phyloP scores from a whole-genome alignment of 352 stramenopile genomes.

The Globisporangium mamillatum region DNA sequence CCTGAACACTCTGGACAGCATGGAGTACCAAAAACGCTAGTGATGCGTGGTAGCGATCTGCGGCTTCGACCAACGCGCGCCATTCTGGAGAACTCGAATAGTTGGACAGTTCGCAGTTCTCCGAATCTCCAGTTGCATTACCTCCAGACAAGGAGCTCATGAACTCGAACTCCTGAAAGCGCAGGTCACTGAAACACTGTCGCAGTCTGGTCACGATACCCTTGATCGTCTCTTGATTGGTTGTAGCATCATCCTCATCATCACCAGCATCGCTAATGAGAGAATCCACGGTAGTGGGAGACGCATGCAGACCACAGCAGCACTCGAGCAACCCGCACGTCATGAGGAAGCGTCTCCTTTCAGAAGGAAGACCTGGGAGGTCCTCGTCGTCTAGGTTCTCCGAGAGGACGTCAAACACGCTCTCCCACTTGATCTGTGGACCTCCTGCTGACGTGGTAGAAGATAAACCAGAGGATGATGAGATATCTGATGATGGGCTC shows the following conservation, averaged over 20 bases:
- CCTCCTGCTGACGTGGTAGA: neutral
- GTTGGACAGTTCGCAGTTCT: neutral
- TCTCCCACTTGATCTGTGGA: slow-evolving; percentile 9
- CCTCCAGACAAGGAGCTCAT: slow-evolving; percentile 10
- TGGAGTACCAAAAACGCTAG: slow-evolving; percentile 25
- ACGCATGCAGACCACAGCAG: neutral
- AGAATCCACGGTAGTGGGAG: neutral
- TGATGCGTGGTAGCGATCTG: slow-evolving; percentile 30
- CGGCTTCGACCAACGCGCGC: slow-evolving; percentile 28
- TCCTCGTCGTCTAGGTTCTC: slow-evolving; percentile 5
- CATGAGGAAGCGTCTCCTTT: slow-evolving; percentile 6
- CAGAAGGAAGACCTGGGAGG: neutral
- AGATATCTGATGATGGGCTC: neutral
- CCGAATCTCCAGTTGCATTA: neutral
- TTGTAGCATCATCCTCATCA: neutral
- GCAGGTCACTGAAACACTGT: slow-evolving; percentile 16
- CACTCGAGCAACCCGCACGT: slow-evolving; percentile 11
- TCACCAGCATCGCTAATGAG: neutral
- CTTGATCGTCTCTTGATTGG: neutral
- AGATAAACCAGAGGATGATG: neutral
- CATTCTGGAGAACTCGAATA: slow-evolving; percentile 25
- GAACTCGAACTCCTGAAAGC: slow-evolving; percentile 19
- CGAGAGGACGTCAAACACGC: slow-evolving; percentile 15
- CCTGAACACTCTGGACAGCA: neutral
- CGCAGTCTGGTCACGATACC: neutral